Evolutionary conservation across 2,329 filamentous ascomycete species (phyloP).

Genomic region (Fusarium pilosicola): DNA sequence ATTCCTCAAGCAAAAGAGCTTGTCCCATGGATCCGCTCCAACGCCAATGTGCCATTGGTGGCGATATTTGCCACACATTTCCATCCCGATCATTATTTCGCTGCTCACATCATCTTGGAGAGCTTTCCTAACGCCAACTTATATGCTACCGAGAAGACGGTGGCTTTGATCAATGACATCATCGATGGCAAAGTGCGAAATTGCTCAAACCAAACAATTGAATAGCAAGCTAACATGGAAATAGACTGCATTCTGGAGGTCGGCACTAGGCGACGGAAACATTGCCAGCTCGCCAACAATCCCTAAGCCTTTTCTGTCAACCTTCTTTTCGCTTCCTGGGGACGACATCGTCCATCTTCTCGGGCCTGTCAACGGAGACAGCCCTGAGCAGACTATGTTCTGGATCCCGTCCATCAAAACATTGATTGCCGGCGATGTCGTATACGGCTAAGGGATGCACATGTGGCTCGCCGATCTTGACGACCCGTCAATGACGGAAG

Average conservation of each 20-base stretch:
- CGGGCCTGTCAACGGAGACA: too few relatives aligned
- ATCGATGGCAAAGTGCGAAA: neutral
- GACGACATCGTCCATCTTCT: too few relatives aligned
- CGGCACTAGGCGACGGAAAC: neutral
- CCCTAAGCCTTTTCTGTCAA: too few relatives aligned
- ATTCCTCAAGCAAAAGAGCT: neutral
- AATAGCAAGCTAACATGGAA: accelerated
- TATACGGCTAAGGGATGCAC: too few relatives aligned
- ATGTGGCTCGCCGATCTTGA: too few relatives aligned
- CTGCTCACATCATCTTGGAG: neutral
- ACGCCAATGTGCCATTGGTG: neutral
- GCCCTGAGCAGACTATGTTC: too few relatives aligned
- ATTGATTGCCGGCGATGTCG: too few relatives aligned
- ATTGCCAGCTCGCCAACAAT: too few relatives aligned
- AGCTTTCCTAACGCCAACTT: neutral
- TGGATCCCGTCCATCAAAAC: too few relatives aligned
- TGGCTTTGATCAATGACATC: neutral
- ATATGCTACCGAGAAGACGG: neutral
- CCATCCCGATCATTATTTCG: neutral
- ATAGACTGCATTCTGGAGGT: neutral
- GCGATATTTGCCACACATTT: neutral
- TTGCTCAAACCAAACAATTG: neutral
- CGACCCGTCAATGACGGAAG: too few relatives aligned
- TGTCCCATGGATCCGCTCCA: neutral
- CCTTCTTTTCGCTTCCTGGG: too few relatives aligned